Percentiles rank a stretch among this genome's conserved stretches.
These are phyloP conservation scores for Rhododendron simsii DNA, from an alignment of 148 eudicot genomes.

Conservation along the genomic window DNA sequence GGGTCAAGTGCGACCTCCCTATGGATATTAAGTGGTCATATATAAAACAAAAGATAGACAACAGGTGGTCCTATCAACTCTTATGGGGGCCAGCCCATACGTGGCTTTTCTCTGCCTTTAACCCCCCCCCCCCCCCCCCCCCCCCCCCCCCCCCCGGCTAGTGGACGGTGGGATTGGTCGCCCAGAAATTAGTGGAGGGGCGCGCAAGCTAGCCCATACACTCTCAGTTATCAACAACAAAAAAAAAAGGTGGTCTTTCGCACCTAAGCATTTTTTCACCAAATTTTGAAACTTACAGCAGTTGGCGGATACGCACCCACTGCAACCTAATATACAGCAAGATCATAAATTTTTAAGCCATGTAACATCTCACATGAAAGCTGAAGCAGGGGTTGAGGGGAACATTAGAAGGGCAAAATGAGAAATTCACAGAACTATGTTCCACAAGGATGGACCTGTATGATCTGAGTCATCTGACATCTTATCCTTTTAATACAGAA, in stretches of 20 bases:
- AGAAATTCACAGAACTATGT: not conserved
- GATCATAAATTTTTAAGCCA: not conserved
- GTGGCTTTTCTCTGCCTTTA: no score
- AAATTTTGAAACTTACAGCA: not conserved
- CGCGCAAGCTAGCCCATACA: no score
- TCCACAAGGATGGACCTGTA: not conserved
- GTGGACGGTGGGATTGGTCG: no score
- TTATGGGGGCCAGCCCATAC: no score
- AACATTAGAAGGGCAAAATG: not conserved
- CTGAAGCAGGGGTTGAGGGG: not conserved
- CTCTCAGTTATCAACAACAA: no score
- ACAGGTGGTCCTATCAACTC: not conserved
- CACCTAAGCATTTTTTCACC: not conserved
- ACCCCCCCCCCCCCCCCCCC: no score
- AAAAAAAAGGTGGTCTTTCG: not conserved
- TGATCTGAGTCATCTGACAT: not conserved
- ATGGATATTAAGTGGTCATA: not conserved
- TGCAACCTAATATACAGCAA: not conserved
- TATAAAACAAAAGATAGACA: not conserved
- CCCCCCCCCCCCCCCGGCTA: no score
- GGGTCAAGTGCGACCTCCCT: not conserved
- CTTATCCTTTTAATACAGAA: not conserved
- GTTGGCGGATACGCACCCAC: not conserved
- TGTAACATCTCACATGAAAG: not conserved
- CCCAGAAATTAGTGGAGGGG: no score